Evolutionary conservation across 805 yeast genomes (phyloP).

Genomic region (Debaryomyces hansenii): DNA sequence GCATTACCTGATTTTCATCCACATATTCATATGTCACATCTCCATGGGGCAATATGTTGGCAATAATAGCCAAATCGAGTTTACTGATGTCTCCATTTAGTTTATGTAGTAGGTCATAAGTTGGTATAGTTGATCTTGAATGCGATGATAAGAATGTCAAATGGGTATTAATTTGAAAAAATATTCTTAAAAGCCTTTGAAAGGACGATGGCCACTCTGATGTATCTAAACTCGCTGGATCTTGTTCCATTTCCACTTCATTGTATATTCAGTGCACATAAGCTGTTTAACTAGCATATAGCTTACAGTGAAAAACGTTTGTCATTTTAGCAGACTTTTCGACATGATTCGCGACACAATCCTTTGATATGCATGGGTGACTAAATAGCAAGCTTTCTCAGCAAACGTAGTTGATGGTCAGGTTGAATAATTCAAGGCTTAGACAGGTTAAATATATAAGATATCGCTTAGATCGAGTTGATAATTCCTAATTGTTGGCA

Average conservation of each 20-base stretch:
- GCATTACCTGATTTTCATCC: conserved; percentile 67
- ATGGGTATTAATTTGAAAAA: conserved; percentile 36
- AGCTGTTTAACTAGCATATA: too few relatives aligned
- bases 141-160: conserved; percentile 40
- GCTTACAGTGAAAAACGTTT: not conserved
- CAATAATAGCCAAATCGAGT: conserved; percentile 65
- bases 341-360: not conserved
- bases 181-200: conserved; percentile 16
- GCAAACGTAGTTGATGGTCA: not conserved
- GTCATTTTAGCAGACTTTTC: not conserved
- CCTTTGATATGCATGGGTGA: not conserved
- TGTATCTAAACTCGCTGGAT: not conserved
- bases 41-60: conserved; percentile 64
- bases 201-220: conserved; percentile 9
- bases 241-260: not conserved
- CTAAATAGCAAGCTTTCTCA: not conserved
- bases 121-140: conserved; percentile 32
- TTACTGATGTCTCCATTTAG: conserved; percentile 31
- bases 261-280: not conserved
- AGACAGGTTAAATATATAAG: not conserved
- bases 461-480: too few relatives aligned
- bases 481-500: too few relatives aligned
- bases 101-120: conserved; percentile 29
- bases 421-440: not conserved
- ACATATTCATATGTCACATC: conserved; percentile 67